Conservation (phyloP, 805 yeast species). For the Kregervanrija delftensis region DNA sequence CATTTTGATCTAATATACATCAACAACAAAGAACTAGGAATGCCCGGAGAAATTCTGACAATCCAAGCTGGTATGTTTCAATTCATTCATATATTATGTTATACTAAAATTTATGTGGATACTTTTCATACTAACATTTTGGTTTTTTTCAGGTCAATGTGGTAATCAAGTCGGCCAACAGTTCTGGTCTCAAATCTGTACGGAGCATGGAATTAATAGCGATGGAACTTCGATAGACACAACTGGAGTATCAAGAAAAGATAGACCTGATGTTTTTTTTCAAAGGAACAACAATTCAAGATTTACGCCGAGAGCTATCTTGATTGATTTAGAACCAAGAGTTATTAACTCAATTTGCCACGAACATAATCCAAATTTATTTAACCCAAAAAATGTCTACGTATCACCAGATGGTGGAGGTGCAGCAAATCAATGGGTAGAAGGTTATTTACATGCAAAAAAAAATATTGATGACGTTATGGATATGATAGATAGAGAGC, state of each 20-base stretch:
- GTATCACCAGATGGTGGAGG: constrained; percentile 79
- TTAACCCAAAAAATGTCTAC: constrained; percentile 78
- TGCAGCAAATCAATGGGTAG: constrained; percentile 95
- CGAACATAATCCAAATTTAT: constrained; percentile 34
- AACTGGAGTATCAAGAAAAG: constrained; percentile 36
- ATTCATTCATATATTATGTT: background rate
- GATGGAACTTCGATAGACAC: constrained; percentile 18
- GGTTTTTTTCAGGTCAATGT: constrained; percentile 45
- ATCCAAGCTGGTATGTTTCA: constrained; percentile 46
- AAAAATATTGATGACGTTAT: constrained; percentile 63
- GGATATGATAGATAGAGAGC: constrained; percentile 81
- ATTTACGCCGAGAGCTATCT: constrained; percentile 81
- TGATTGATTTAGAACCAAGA: constrained; percentile 86
- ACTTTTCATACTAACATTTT: constrained; percentile 7
- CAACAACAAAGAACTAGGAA: constrained; percentile 8
- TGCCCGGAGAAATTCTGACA: constrained; percentile 56
- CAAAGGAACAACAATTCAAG: constrained; percentile 60
- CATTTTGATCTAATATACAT: no score
- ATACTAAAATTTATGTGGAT: background rate
- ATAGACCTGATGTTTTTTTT: constrained; percentile 80
- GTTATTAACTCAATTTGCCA: constrained; percentile 57
- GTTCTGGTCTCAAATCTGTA: constrained; percentile 85
- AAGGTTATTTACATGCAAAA: constrained; percentile 75
- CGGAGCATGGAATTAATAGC: constrained; percentile 68
- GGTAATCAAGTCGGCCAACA: constrained; percentile 53